Evolutionary conservation across 2,329 filamentous ascomycete genomes (phyloP).

Genomic region (Lachnellula willkommii): DNA sequence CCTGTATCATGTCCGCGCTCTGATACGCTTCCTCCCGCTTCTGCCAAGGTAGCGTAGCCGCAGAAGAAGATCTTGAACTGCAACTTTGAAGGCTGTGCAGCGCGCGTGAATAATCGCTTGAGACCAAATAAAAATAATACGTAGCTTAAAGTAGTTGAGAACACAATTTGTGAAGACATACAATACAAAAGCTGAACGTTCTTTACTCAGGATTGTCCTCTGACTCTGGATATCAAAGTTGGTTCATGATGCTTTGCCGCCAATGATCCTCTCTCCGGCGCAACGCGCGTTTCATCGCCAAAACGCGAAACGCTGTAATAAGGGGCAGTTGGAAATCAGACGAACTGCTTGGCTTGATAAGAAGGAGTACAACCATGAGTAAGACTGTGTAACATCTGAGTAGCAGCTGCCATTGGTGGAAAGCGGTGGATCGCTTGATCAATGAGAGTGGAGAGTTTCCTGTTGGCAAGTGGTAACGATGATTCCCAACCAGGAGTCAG

Average conservation of each 20-base stretch:
- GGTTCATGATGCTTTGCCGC: neutral
- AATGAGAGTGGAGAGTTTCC: neutral
- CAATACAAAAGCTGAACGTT: neutral
- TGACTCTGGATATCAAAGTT: neutral
- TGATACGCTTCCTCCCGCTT: neutral
- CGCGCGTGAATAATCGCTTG: neutral
- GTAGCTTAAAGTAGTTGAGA: neutral
- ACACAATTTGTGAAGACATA: neutral
- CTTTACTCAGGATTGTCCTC: neutral
- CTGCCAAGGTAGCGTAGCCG: neutral
- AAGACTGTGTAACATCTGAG: neutral
- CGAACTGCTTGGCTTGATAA: neutral
- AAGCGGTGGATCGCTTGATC: conserved; percentile 3
- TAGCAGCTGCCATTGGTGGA: neutral
- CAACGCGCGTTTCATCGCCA: conserved; percentile 1
- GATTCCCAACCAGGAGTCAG: conserved; percentile 4
- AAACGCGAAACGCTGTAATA: neutral
- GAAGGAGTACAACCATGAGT: neutral
- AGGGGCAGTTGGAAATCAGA: conserved; percentile 1
- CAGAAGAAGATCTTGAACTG: neutral
- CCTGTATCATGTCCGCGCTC: neutral
- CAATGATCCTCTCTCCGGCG: neutral
- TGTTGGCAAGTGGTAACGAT: conserved; percentile 1
- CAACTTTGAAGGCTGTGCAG: neutral
- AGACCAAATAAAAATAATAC: neutral